Conservation (phyloP, 140 eudicot genomes). For the Stevia rebaudiana region DNA sequence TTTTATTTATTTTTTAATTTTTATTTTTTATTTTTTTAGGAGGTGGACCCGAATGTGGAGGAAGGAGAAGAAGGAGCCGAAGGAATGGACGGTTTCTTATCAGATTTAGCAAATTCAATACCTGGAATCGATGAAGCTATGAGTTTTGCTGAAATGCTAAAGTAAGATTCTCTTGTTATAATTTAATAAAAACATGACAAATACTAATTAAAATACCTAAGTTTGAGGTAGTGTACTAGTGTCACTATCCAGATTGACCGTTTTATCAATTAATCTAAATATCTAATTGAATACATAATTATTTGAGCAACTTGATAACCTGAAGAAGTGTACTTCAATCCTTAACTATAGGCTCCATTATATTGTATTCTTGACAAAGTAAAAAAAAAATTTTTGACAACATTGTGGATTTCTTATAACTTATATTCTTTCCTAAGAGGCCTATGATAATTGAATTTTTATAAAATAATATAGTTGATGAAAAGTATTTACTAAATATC, state of each 20-base stretch:
- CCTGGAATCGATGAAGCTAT: slow-evolving; percentile 99
- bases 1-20: too few relatives aligned
- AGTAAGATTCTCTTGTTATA: slow-evolving; percentile 40
- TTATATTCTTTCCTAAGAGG: background rate
- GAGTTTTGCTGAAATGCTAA: slow-evolving; percentile 98
- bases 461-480: background rate
- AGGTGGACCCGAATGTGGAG: slow-evolving; percentile 85
- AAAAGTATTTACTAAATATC: background rate
- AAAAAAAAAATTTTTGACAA: background rate
- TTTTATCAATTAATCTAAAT: background rate
- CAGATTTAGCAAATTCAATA: slow-evolving; percentile 90
- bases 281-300: background rate
- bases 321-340: background rate
- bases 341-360: background rate
- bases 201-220: background rate
- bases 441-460: background rate
- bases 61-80: slow-evolving; percentile 49
- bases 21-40: slow-evolving; percentile 48
- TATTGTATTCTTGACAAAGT: background rate
- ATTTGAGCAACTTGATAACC: background rate
- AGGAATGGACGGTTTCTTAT: slow-evolving; percentile 69
- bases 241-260: background rate
- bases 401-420: background rate
- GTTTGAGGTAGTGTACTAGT: background rate
- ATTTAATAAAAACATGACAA: background rate